These are phyloP conservation scores for Aureobasidium melanogenum DNA, from an alignment of 2,329 filamentous ascomycete species.

Conservation along the genomic window DNA sequence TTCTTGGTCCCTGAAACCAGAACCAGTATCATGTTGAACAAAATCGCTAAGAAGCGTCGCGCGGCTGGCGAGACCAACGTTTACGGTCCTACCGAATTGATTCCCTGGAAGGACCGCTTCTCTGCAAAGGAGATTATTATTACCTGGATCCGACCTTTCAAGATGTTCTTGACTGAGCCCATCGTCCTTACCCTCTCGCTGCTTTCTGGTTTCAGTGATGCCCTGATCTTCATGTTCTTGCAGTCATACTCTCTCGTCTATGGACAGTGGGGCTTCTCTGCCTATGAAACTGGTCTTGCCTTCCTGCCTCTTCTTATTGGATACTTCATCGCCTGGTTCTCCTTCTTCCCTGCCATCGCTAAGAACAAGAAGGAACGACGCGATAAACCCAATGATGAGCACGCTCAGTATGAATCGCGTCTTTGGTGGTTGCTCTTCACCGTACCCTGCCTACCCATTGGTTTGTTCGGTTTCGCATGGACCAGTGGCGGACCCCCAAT, in stretches of 20 bases:
- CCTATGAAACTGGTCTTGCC: slow-evolving; percentile 49
- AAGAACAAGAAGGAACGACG: slow-evolving; percentile 42
- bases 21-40: slow-evolving; percentile 69
- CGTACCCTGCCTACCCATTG: slow-evolving; percentile 57
- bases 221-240: slow-evolving; percentile 73
- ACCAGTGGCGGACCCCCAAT: slow-evolving; percentile 55
- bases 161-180: slow-evolving; percentile 69
- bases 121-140: slow-evolving; percentile 36
- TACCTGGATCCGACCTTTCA: slow-evolving; percentile 60
- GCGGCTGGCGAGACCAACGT: slow-evolving; percentile 52
- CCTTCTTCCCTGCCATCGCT: slow-evolving; percentile 50
- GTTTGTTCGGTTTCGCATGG: slow-evolving; percentile 65
- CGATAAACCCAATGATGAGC: slow-evolving; percentile 38
- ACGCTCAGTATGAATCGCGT: slow-evolving; percentile 56
- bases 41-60: slow-evolving; percentile 66
- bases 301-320: slow-evolving; percentile 62
- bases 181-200: slow-evolving; percentile 65
- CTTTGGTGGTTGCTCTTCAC: slow-evolving; percentile 58
- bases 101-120: slow-evolving; percentile 33
- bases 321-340: slow-evolving; percentile 54
- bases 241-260: slow-evolving; percentile 65
- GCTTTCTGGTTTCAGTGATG: slow-evolving; percentile 65
- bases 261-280: slow-evolving; percentile 56
- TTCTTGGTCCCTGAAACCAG: slow-evolving; percentile 71
- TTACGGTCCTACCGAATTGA: slow-evolving; percentile 68